A percentile compares a stretch with the other conserved stretches of the same genome.
phyloP scores from a whole-genome alignment of 2,329 filamentous ascomycete species.

The Neodidymelliopsis sp. region DNA sequence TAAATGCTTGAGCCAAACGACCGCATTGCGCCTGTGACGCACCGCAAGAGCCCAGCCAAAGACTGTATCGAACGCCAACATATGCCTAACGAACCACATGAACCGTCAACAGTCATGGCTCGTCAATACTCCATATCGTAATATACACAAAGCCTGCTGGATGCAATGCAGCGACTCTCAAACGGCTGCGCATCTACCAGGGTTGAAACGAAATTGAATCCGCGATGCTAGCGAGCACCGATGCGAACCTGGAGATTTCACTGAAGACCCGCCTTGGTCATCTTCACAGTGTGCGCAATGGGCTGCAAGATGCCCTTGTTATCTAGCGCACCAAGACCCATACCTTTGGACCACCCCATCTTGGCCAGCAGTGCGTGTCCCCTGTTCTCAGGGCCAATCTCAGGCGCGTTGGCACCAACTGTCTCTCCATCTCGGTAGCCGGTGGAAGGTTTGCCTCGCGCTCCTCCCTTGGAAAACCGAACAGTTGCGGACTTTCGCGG shows the following conservation, averaged over 20 bases:
- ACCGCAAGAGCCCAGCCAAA: not conserved
- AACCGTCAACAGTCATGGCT: not conserved
- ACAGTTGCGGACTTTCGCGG: slow-evolving; percentile 19
- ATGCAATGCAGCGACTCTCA: not conserved
- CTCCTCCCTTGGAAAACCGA: slow-evolving; percentile 18
- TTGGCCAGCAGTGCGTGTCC: slow-evolving; percentile 90
- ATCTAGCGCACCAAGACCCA: slow-evolving; percentile 78
- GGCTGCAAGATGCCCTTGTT: slow-evolving; percentile 91
- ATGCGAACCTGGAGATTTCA: slow-evolving; percentile 8
- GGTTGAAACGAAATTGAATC: not conserved
- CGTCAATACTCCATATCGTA: slow-evolving; percentile 2
- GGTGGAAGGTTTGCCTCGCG: slow-evolving; percentile 25
- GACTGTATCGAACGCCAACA: slow-evolving; percentile 5
- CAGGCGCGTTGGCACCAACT: slow-evolving; percentile 83
- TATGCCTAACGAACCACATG: not conserved
- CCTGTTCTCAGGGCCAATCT: slow-evolving; percentile 81
- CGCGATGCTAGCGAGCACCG: not conserved
- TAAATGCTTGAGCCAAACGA: not conserved
- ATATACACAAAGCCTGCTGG: slow-evolving; percentile 10
- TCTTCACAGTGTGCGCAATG: slow-evolving; percentile 86
- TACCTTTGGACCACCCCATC: slow-evolving; percentile 95
- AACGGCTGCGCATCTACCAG: not conserved
- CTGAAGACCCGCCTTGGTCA: slow-evolving; percentile 77
- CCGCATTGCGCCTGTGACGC: not conserved
- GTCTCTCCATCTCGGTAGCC: slow-evolving; percentile 83